Conservation (phyloP, 371 early-diverging fungal genomes). For the Rhizopus microsporus region DNA sequence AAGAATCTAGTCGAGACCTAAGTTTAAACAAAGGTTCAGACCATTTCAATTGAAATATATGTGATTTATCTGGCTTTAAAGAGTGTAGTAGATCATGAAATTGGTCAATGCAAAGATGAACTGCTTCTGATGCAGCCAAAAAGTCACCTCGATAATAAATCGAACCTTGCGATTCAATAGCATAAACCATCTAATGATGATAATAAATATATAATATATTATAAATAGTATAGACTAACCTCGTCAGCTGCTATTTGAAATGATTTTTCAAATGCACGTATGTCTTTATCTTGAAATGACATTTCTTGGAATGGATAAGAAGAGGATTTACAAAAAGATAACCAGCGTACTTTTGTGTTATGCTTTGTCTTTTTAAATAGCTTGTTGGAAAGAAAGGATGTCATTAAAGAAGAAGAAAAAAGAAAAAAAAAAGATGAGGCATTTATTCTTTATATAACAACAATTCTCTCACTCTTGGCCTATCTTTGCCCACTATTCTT, state of each 20-base stretch:
- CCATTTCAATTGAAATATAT: conserved; percentile 29
- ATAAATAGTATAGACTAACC: conserved; percentile 10
- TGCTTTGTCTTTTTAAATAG: too few species aligned
- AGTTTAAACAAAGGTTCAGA: conserved; percentile 25
- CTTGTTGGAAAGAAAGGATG: not conserved
- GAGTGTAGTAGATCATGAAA: conserved; percentile 21
- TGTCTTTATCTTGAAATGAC: conserved; percentile 9
- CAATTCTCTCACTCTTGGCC: not conserved
- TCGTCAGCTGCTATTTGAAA: conserved; percentile 25
- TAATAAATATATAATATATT: not conserved
- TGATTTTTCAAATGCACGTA: conserved; percentile 16
- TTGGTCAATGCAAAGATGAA: conserved; percentile 22
- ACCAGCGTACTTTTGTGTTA: too few species aligned
- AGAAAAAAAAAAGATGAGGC: not conserved
- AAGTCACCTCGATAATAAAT: conserved; percentile 29
- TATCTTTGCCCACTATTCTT: not conserved
- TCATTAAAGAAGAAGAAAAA: not conserved
- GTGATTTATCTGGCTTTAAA: conserved; percentile 13
- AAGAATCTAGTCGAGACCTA: conserved; percentile 20
- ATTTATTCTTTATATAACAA: too few species aligned
- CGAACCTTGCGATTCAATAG: conserved; percentile 27
- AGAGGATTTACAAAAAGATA: conserved; percentile 19
- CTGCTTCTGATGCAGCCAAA: conserved; percentile 16
- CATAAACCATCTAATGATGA: conserved; percentile 24
- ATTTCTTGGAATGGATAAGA: conserved; percentile 9